Base-by-base conservation (phyloP, 2,329 filamentous ascomycete species). In the Neofusicoccum sp. region DNA sequence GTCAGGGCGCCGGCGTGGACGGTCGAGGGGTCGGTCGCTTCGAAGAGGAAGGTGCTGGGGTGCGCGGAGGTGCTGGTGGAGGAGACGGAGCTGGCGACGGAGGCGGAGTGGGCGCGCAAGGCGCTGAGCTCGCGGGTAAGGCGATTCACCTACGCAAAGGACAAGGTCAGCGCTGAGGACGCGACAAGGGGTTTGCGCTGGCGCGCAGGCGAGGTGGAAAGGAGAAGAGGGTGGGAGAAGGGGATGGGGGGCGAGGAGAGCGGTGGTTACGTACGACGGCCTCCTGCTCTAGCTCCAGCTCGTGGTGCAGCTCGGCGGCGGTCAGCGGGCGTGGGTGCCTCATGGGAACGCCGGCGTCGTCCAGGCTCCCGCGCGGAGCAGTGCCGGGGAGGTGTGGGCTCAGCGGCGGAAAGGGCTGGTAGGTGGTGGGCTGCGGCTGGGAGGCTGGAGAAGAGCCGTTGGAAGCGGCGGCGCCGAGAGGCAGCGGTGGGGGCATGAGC, bases 211-310 rank as follows among this genome's bases (percentile, higher is more conserved):
- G n/a, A n/a, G n/a, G n/a, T n/a, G n/a, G n/a, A n/a, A n/a, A 24
- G 1, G n/a, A 24, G 30, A 9, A n/a, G 44, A 6, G 33, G n/a
- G 6, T 31, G 26, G 56, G 20, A 28, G 34, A 41, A 33, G 41
- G 28, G 36, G 40, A 20, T 5, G 14, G 20, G 24, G 8, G 11
- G 12, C 4, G 7, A 28, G 48, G 26, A 31, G 33, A 3, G 24
- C 30, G 31, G 4, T 7, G 6, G 47, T 12, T 34, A 78, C 86
- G 65, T 82, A 95, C 93, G 69, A 97, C 89, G 36, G 92, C 90
- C 75, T 98, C 93, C 69, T 98, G 93, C 72, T 98, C 93, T 75
- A 96, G 95, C 76, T 98, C 93, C 28, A 97, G 82, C 77, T 96
- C 86, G 62, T 90, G 82, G 74, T 97, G 92, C 63, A 98, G 82